Conservation (phyloP, 2,329 filamentous ascomycete species). For the Colletotrichum truncatum region DNA sequence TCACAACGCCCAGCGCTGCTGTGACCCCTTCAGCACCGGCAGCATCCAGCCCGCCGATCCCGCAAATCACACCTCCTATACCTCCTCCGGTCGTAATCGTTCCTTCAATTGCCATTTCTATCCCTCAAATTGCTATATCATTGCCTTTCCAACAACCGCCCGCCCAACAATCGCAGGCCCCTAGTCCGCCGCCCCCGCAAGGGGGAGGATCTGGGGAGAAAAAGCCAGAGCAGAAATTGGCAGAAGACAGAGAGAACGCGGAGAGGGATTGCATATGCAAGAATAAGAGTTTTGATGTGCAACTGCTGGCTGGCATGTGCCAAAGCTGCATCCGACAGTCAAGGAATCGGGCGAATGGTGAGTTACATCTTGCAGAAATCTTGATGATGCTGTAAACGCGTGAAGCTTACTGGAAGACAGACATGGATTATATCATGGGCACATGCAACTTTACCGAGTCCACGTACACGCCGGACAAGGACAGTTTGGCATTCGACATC, state of each 20-base stretch:
- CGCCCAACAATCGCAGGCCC: too few relatives aligned
- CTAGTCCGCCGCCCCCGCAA: not conserved
- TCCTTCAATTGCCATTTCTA: too few relatives aligned
- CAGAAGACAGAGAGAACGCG: constrained; percentile 32
- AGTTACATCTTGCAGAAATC: constrained; percentile 20
- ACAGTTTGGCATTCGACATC: constrained; percentile 43
- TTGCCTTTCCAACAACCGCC: too few relatives aligned
- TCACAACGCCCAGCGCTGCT: not conserved
- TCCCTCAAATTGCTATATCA: too few relatives aligned
- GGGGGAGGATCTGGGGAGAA: constrained; percentile 26
- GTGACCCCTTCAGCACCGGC: too few relatives aligned
- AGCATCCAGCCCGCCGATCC: too few relatives aligned
- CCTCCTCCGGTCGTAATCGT: too few relatives aligned
- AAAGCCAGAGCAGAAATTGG: constrained; percentile 26
- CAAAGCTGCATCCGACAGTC: constrained; percentile 46
- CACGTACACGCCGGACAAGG: constrained; percentile 40
- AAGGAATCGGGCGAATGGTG: constrained; percentile 42
- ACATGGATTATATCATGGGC: constrained; percentile 46
- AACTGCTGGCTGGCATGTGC: constrained; percentile 46
- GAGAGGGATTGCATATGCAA: constrained; percentile 48
- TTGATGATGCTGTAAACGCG: too few relatives aligned
- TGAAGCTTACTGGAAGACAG: constrained; percentile 33
- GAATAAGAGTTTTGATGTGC: constrained; percentile 51
- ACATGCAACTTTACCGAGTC: constrained; percentile 44
- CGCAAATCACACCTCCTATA: too few relatives aligned